Evolutionary conservation across 2,329 filamentous ascomycete genomes (phyloP).

Genomic region (Hypomyces rosellus): DNA sequence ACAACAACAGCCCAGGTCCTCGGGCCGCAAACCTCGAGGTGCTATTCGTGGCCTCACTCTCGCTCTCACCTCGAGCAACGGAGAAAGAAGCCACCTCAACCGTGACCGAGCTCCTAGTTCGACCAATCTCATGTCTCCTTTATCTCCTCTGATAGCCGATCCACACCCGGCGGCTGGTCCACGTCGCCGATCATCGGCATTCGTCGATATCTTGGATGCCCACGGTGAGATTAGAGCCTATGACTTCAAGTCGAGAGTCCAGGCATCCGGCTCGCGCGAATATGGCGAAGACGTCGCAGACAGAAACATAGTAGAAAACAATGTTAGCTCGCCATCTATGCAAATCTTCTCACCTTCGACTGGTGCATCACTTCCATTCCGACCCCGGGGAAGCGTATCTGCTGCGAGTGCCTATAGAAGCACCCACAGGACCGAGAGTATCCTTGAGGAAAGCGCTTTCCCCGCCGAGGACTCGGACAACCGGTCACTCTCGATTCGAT

Average conservation of each 20-base stretch:
- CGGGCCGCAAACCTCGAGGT: constrained; percentile 1
- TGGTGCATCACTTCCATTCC: not conserved
- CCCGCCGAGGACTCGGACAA: not conserved
- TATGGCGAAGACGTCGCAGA: constrained; percentile 63
- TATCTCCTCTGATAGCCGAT: not conserved
- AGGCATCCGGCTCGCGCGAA: constrained; percentile 44
- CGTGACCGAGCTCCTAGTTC: not conserved
- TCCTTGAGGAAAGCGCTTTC: not conserved
- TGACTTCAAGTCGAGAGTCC: constrained; percentile 43
- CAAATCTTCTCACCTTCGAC: not conserved
- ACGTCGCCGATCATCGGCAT: constrained; percentile 1
- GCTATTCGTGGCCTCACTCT: constrained; percentile 1
- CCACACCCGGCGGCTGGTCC: no score
- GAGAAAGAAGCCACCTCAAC: not conserved
- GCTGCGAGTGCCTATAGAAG: constrained; percentile 1
- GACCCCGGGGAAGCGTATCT: constrained; percentile 6
- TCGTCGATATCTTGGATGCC: constrained; percentile 52
- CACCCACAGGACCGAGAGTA: not conserved
- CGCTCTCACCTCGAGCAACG: not conserved
- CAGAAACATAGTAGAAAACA: constrained; percentile 45
- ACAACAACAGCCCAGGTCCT: not conserved
- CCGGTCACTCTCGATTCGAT: not conserved
- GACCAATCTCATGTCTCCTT: not conserved
- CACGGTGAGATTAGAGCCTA: constrained; percentile 44
- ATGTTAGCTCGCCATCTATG: constrained; percentile 19